Evolutionary conservation across 2,329 filamentous ascomycete species (phyloP).

Genomic region (Dendrostoma leiphaemia): DNA sequence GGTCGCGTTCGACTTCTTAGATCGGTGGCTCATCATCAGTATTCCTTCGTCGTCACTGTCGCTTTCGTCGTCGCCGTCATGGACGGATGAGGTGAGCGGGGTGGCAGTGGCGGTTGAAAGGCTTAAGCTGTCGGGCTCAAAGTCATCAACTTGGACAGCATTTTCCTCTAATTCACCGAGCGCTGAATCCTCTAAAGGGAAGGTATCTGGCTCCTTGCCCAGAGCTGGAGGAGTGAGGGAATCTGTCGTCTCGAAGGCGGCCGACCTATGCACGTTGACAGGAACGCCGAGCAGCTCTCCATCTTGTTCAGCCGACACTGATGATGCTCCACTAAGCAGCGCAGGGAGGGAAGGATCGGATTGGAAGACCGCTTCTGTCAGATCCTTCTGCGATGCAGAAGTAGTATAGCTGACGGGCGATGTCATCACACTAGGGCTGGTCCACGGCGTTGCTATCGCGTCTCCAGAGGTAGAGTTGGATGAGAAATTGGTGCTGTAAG

Average conservation of each 20-base stretch:
- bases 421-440: constrained; percentile 52
- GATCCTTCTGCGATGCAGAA: constrained; percentile 35
- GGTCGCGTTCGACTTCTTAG: constrained; percentile 13
- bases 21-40: constrained; percentile 37
- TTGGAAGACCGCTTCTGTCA: constrained; percentile 52
- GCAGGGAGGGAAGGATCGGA: constrained; percentile 65
- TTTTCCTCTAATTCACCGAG: constrained; percentile 28
- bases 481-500: constrained; percentile 45
- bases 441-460: constrained; percentile 48
- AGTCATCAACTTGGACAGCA: constrained; percentile 27
- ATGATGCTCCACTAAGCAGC: constrained; percentile 62
- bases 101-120: constrained; percentile 17
- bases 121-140: constrained; percentile 23
- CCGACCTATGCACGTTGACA: constrained; percentile 45
- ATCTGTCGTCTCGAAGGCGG: constrained; percentile 51
- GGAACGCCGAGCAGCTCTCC: constrained; percentile 56
- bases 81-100: constrained; percentile 15
- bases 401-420: constrained; percentile 45
- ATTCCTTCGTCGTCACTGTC: constrained; percentile 53
- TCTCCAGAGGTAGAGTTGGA: constrained; percentile 52
- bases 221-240: constrained; percentile 53
- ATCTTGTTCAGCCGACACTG: constrained; percentile 61
- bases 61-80: constrained; percentile 48
- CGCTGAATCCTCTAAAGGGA: constrained; percentile 42
- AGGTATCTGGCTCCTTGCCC: constrained; percentile 43